These are phyloP conservation scores for Trichoderma arundinaceum DNA, from an alignment of 2,329 filamentous ascomycete species.

Conservation along the genomic window DNA sequence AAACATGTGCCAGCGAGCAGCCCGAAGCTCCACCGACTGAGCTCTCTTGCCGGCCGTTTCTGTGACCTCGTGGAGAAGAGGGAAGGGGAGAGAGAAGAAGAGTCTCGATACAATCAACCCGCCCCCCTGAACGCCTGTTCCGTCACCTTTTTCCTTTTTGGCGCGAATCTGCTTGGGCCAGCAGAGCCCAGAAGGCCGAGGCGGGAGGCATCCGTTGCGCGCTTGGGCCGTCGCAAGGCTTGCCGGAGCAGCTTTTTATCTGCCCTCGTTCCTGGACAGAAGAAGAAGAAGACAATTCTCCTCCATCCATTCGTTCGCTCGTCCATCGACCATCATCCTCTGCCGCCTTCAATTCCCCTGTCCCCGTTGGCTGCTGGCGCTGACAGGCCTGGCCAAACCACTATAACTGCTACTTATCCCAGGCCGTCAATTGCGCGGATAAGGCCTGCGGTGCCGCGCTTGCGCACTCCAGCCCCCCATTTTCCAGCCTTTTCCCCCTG, in stretches of 20 bases:
- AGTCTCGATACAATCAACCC: not conserved
- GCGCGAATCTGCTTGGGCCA: slow-evolving; percentile 18
- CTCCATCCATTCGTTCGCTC: not conserved
- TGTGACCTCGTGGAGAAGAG: slow-evolving; percentile 25
- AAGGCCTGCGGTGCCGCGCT: slow-evolving; percentile 24
- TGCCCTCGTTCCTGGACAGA: not conserved
- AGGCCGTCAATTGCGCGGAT: slow-evolving; percentile 12
- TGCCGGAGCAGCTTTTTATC: too few relatives aligned
- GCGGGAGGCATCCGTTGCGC: slow-evolving; percentile 17
- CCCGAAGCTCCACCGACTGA: slow-evolving; percentile 30
- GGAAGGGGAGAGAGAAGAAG: not conserved
- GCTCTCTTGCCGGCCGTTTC: slow-evolving; percentile 24
- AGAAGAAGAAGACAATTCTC: not conserved
- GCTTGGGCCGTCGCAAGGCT: slow-evolving; percentile 16
- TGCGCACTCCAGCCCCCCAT: slow-evolving; percentile 31
- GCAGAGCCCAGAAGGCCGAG: not conserved
- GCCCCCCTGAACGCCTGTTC: not conserved
- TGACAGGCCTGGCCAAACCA: slow-evolving; percentile 13
- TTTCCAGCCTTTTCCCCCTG: slow-evolving; percentile 31
- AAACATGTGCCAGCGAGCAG: slow-evolving; percentile 27
- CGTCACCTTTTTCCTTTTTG: slow-evolving; percentile 7
- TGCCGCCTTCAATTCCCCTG: slow-evolving; percentile 5
- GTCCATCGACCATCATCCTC: not conserved
- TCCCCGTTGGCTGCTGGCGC: not conserved
- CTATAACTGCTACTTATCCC: slow-evolving; percentile 14